These are phyloP conservation scores for Coelastrella sp. DNA, from an alignment of 139 green algal genomes.

Conservation along the genomic window DNA sequence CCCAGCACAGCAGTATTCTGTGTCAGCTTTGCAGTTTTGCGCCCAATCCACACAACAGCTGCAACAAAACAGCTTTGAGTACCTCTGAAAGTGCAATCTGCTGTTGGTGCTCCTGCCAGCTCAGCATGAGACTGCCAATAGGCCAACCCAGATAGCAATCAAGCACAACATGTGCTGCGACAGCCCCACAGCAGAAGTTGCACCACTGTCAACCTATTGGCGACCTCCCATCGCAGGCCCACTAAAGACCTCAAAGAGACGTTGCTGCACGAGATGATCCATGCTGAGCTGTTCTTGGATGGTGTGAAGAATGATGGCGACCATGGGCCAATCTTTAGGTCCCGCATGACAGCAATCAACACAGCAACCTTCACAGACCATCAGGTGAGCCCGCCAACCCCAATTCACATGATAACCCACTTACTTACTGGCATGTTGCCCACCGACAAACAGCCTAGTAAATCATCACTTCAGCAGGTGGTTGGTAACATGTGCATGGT, in stretches of 20 bases:
- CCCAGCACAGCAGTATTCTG: background rate
- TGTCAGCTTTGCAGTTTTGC: background rate
- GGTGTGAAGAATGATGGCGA: slow-evolving; percentile 66
- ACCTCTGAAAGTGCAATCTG: no score
- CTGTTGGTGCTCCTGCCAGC: no score
- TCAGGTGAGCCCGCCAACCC: slow-evolving; percentile 37
- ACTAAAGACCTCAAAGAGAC: slow-evolving; percentile 81
- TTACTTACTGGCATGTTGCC: background rate
- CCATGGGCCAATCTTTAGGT: slow-evolving; percentile 75
- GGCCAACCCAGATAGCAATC: background rate
- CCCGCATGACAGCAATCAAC: slow-evolving; percentile 74
- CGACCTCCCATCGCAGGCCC: slow-evolving; percentile 56
- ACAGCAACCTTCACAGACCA: slow-evolving; percentile 50
- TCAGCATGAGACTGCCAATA: background rate
- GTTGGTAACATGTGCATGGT: no score
- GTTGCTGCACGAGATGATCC: slow-evolving; percentile 93
- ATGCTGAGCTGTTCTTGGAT: slow-evolving; percentile 75
- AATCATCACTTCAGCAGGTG: no score
- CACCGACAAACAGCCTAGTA: no score
- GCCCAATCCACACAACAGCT: no score
- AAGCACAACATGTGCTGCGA: background rate
- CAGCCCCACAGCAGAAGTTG: no score
- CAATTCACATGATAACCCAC: background rate
- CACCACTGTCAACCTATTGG: background rate
- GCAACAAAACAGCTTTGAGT: no score